These are phyloP conservation scores for Trematosphaeria pertusa DNA, from an alignment of 2,329 filamentous ascomycete species.

Conservation along the genomic window DNA sequence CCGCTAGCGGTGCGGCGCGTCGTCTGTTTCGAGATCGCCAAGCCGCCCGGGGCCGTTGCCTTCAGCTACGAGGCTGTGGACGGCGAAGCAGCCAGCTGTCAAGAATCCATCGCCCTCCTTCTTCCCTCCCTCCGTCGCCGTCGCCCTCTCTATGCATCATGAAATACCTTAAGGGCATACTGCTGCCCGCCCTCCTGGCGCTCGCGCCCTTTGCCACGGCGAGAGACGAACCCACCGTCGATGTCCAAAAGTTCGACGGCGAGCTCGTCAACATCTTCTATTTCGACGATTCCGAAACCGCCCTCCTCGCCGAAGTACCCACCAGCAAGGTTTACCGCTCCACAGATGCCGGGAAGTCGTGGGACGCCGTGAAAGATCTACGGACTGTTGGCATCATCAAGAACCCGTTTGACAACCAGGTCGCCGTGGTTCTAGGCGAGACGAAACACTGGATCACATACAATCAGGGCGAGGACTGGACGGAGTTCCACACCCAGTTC, in stretches of 20 bases:
- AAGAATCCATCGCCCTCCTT: slow-evolving; percentile 24
- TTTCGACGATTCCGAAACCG: slow-evolving; percentile 86
- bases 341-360: slow-evolving; percentile 78
- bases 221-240: slow-evolving; percentile 71
- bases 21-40: slow-evolving; percentile 40
- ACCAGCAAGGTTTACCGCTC: slow-evolving; percentile 77
- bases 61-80: slow-evolving; percentile 42
- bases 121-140: slow-evolving; percentile 20
- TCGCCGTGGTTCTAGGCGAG: slow-evolving; percentile 80
- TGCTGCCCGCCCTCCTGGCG: slow-evolving; percentile 61
- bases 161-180: slow-evolving; percentile 48
- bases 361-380: slow-evolving; percentile 71
- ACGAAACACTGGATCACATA: slow-evolving; percentile 81
- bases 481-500: slow-evolving; percentile 69
- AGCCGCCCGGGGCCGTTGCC: slow-evolving; percentile 33
- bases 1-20: slow-evolving; percentile 29
- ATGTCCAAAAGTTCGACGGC: slow-evolving; percentile 69
- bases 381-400: slow-evolving; percentile 69
- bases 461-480: slow-evolving; percentile 84
- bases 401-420: slow-evolving; percentile 79
- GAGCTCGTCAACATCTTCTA: slow-evolving; percentile 77
- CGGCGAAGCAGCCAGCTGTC: slow-evolving; percentile 45
- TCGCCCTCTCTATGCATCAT: slow-evolving; percentile 46
- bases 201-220: slow-evolving; percentile 39
- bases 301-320: slow-evolving; percentile 74